These are phyloP conservation scores for Hanseniaspora gamundiae DNA, from an alignment of 1,139 yeast species.

Conservation along the genomic window DNA sequence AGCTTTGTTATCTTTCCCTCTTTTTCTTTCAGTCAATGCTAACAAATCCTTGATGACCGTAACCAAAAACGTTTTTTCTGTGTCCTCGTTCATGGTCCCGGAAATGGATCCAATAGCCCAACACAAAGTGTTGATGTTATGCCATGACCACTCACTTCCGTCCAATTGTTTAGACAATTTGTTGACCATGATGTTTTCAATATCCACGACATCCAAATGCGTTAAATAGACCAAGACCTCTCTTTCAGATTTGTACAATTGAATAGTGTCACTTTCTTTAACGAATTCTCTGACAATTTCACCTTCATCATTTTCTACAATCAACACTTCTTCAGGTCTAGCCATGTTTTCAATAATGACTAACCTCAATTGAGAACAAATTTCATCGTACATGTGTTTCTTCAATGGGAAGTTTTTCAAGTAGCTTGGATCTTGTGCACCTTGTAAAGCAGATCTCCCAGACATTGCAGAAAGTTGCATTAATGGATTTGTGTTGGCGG, in stretches of 20 bases:
- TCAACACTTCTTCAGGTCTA: constrained; percentile 92
- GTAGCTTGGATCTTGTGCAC: constrained; percentile 78
- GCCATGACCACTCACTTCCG: constrained; percentile 99
- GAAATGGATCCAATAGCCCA: constrained; percentile 99
- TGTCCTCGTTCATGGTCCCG: constrained; percentile 97
- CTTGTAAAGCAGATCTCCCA: constrained; percentile 45
- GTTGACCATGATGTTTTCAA: constrained; percentile 85
- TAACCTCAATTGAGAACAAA: constrained; percentile 70
- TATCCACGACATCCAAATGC: constrained; percentile 88
- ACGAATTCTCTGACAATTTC: constrained; percentile 97
- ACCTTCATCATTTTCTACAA: constrained; percentile 97
- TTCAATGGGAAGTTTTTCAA: constrained; percentile 70
- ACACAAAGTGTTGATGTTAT: constrained; percentile 88
- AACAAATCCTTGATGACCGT: constrained; percentile 84
- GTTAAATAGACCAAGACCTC: constrained; percentile 91
- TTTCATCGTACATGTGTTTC: constrained; percentile 65
- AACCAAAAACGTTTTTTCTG: constrained; percentile 89
- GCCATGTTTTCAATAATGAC: constrained; percentile 97
- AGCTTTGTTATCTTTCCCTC: constrained; percentile 96
- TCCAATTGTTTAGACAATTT: constrained; percentile 88
- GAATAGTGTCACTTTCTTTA: constrained; percentile 93
- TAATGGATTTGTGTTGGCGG: constrained; percentile 47
- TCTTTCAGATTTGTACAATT: constrained; percentile 87
- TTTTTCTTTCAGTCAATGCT: constrained; percentile 85
- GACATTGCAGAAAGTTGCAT: constrained; percentile 51